Conservation (phyloP, 441 rosid genomes). For the Syzygium syzygioides region DNA sequence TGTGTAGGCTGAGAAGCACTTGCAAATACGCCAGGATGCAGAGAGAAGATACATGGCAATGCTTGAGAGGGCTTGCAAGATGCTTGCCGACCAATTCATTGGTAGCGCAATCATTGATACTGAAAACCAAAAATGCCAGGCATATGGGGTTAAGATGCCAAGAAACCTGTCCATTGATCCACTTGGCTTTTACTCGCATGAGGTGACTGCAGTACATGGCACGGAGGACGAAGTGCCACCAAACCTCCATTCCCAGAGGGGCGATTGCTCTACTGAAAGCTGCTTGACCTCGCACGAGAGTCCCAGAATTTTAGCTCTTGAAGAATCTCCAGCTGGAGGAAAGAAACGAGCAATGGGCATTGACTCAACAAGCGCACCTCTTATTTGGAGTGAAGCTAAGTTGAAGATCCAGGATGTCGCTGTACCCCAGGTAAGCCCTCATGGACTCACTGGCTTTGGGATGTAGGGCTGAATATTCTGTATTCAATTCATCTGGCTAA, state of each 20-base stretch:
- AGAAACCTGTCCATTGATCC: conserved; percentile 28
- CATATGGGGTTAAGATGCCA: conserved; percentile 18
- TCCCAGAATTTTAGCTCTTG: conserved; percentile 33
- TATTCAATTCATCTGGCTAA: neutral
- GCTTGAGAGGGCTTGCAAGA: conserved; percentile 68
- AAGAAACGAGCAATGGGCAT: conserved; percentile 32
- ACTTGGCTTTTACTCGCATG: conserved; percentile 31
- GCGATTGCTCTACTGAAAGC: conserved; percentile 66
- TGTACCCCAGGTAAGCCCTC: conserved; percentile 20
- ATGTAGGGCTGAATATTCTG: conserved; percentile 12
- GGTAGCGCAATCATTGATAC: conserved; percentile 25
- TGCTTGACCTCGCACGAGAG: conserved; percentile 62
- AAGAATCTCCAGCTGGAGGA: conserved; percentile 38
- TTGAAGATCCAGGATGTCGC: conserved; percentile 19
- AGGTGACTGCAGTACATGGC: conserved; percentile 18
- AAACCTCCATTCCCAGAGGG: conserved; percentile 39
- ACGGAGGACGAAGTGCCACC: conserved; percentile 26
- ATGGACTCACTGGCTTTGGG: conserved; percentile 33
- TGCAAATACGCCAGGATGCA: conserved; percentile 59
- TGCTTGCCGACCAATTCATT: conserved; percentile 55
- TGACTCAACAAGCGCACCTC: conserved; percentile 27
- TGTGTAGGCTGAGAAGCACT: conserved; percentile 54
- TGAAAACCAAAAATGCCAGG: conserved; percentile 22
- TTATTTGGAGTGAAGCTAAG: conserved; percentile 35
- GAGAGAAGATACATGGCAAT: conserved; percentile 49